phyloP scores from a whole-genome alignment of 306 rosid species.

The Carpinus viminea region DNA sequence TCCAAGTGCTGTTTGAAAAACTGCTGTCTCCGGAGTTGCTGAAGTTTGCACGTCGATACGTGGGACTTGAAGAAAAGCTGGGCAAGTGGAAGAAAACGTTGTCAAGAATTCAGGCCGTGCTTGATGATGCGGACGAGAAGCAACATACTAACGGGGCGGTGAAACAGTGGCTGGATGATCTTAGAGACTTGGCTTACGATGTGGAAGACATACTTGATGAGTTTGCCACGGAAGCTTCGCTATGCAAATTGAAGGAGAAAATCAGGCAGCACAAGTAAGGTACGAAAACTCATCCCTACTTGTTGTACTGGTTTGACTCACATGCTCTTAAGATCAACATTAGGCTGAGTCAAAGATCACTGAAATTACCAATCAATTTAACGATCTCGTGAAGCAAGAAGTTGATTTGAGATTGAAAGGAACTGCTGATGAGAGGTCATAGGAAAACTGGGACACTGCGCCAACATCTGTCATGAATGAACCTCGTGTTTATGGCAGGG shows the following conservation, averaged over 20 bases:
- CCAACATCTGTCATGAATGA: not conserved
- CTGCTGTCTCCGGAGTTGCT: not conserved
- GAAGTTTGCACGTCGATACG: not conserved
- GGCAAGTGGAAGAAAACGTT: not conserved
- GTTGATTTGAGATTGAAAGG: not conserved
- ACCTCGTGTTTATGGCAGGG: not conserved
- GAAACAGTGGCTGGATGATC: conserved; percentile 21
- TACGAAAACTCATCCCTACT: not conserved
- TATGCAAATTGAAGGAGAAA: not conserved
- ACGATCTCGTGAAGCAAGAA: not conserved
- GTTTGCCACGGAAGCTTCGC: not conserved
- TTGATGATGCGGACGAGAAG: conserved; percentile 14
- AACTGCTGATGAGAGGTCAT: not conserved
- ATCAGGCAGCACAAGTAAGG: not conserved
- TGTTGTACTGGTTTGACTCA: not conserved
- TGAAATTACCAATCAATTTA: not conserved
- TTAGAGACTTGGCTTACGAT: conserved; percentile 19
- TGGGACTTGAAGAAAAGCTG: not conserved
- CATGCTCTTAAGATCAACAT: not conserved
- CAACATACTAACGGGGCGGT: not conserved
- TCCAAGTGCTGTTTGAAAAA: not conserved
- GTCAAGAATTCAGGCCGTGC: not conserved
- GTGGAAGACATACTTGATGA: conserved; percentile 28
- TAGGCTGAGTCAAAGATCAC: not conserved
- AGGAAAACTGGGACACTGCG: not conserved